Conservation (phyloP, 2,329 filamentous ascomycete species). For the Ascochyta viciae-villosae region DNA sequence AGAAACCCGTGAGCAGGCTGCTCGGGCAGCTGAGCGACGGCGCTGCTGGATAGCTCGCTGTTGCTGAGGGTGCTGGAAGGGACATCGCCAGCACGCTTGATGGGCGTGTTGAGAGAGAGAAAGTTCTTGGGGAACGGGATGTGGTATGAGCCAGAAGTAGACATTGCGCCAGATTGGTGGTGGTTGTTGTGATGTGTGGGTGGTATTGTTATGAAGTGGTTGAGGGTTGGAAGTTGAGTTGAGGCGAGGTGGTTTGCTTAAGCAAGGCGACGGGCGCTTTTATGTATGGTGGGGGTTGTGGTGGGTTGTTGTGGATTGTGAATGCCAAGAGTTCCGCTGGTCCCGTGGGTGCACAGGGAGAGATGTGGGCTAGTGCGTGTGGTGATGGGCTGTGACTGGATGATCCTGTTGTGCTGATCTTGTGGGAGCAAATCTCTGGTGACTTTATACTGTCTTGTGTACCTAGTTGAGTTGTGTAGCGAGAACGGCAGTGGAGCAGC, state of each 20-base stretch:
- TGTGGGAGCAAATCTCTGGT: conserved; percentile 18
- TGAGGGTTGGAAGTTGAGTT: conserved; percentile 7
- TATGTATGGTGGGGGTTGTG: conserved; percentile 22
- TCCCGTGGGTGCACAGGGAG: conserved; percentile 26
- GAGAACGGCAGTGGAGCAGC: conserved; percentile 16
- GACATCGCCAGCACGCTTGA: conserved; percentile 25
- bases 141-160: conserved; percentile 44
- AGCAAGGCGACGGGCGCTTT: conserved; percentile 23
- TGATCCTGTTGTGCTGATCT: conserved; percentile 21
- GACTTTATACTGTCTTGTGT: conserved; percentile 26
- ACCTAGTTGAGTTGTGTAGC: conserved; percentile 13
- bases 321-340: conserved; percentile 31
- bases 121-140: conserved; percentile 47
- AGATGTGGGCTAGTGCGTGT: conserved; percentile 34
- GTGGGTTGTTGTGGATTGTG: conserved; percentile 16
- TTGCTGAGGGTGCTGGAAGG: conserved; percentile 12
- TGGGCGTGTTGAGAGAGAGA: conserved; percentile 46
- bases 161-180: conserved; percentile 43
- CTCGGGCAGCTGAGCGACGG: conserved; percentile 28
- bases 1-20: conserved; percentile 45
- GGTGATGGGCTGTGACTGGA: conserved; percentile 35
- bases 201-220: conserved; percentile 11
- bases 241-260: conserved; percentile 6
- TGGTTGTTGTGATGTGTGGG: conserved; percentile 14
- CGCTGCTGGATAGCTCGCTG: conserved; percentile 16